These are phyloP conservation scores for Aspergillus fischeri DNA, from an alignment of 2,329 filamentous ascomycete species.

Conservation along the genomic window DNA sequence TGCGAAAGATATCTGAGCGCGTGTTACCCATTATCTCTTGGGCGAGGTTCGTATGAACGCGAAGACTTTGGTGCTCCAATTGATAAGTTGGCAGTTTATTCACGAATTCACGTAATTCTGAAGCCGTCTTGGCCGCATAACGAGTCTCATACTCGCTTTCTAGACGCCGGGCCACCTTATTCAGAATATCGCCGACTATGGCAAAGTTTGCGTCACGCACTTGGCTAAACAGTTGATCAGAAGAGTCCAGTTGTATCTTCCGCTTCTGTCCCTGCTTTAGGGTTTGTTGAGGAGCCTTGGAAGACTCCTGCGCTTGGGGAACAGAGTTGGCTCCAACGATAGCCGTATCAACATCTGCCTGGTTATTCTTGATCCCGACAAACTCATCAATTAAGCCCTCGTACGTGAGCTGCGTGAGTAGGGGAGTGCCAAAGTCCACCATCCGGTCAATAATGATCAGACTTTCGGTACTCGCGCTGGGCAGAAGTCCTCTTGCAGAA, in stretches of 20 bases:
- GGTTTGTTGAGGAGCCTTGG: slow-evolving; percentile 43
- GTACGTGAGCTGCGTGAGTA: slow-evolving; percentile 94
- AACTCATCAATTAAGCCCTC: slow-evolving; percentile 93
- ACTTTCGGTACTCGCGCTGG: slow-evolving; percentile 83
- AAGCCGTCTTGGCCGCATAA: slow-evolving; percentile 79
- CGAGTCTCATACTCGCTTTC: slow-evolving; percentile 85
- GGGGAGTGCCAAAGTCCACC: slow-evolving; percentile 84
- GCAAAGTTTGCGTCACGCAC: slow-evolving; percentile 92
- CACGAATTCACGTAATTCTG: slow-evolving; percentile 93
- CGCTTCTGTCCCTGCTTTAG: slow-evolving; percentile 68
- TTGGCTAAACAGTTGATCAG: slow-evolving; percentile 82
- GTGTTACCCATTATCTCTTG: slow-evolving; percentile 96
- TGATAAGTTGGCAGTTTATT: slow-evolving; percentile 87
- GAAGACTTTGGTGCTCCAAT: slow-evolving; percentile 87
- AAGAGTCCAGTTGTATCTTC: slow-evolving; percentile 83
- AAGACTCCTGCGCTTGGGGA: slow-evolving; percentile 53
- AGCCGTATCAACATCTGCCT: slow-evolving; percentile 86
- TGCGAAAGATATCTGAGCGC: slow-evolving; percentile 80
- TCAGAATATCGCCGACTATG: slow-evolving; percentile 81
- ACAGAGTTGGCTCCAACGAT: slow-evolving; percentile 68
- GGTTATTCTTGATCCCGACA: slow-evolving; percentile 86
- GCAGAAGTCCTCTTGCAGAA: slow-evolving; percentile 64
- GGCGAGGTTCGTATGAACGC: slow-evolving; percentile 83
- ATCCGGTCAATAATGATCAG: slow-evolving; percentile 94
- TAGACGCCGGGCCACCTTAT: slow-evolving; percentile 83